Evolutionary conservation across 2,329 filamentous ascomycete species (phyloP).

Genomic region (Phialocephala sp.): DNA sequence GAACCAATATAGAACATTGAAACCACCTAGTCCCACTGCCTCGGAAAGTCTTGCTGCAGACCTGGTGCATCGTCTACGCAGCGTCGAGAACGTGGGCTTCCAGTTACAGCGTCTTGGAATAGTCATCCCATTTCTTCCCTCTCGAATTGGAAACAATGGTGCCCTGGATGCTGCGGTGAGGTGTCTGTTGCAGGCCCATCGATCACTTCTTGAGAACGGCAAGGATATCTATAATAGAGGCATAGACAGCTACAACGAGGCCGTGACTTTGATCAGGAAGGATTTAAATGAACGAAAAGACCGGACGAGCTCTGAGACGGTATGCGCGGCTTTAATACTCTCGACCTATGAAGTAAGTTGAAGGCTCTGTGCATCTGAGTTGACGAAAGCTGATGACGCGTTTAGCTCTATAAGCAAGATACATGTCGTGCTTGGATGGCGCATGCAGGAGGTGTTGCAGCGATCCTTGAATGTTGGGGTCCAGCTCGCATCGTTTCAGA

Average conservation of each 20-base stretch:
- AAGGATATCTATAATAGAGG: neutral
- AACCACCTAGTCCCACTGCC: neutral
- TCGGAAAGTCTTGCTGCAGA: neutral
- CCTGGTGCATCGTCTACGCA: neutral
- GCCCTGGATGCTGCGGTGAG: slow-evolving; percentile 10
- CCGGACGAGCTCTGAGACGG: neutral
- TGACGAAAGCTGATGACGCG: neutral
- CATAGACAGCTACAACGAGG: neutral
- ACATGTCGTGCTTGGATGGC: neutral
- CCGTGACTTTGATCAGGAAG: neutral
- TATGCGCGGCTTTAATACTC: slow-evolving; percentile 10
- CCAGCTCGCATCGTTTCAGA: slow-evolving; percentile 3
- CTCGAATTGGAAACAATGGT: neutral
- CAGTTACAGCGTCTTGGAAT: neutral
- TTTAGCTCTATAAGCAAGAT: neutral
- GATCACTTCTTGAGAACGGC: neutral
- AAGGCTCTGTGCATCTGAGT: neutral
- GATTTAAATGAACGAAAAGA: neutral
- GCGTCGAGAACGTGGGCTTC: neutral
- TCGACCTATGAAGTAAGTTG: slow-evolving; percentile 2
- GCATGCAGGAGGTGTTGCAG: slow-evolving; percentile 6
- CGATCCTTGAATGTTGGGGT: slow-evolving; percentile 9
- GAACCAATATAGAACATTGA: neutral
- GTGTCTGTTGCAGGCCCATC: slow-evolving; percentile 6
- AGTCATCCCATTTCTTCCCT: neutral